Evolutionary conservation across 1,284 basidiomycete species (phyloP).

Genomic region (Coniferiporia weirii): DNA sequence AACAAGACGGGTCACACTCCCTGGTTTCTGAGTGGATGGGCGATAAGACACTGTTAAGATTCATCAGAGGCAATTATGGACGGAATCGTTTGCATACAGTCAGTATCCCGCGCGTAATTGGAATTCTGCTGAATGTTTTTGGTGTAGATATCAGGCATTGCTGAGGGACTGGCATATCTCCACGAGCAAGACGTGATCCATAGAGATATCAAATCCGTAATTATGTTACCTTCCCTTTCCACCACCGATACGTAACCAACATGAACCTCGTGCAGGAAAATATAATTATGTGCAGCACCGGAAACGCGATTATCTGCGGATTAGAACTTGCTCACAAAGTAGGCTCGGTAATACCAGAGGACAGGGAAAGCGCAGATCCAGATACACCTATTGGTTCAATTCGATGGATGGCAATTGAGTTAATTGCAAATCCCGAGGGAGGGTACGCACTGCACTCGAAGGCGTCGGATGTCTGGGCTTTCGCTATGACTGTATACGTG

Average conservation of each 20-base stretch:
- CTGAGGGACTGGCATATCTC: constrained; percentile 7
- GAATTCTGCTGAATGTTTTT: not conserved
- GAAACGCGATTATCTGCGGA: constrained; percentile 1
- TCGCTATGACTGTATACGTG: constrained; percentile 12
- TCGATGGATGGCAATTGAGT: constrained; percentile 1
- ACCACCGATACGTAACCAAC: too few relatives aligned
- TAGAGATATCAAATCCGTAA: constrained; percentile 1
- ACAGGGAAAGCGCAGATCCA: not conserved
- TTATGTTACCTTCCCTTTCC: not conserved
- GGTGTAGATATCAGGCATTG: constrained; percentile 1
- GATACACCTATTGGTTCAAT: not conserved
- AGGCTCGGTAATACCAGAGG: not conserved
- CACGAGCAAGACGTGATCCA: constrained; percentile 1
- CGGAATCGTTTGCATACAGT: not conserved
- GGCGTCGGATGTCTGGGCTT: constrained; percentile 12
- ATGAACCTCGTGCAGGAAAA: constrained; percentile 3
- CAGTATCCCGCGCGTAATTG: not conserved
- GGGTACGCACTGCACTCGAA: not conserved
- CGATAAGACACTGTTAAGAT: not conserved
- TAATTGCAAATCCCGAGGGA: not conserved
- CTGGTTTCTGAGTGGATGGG: constrained; percentile 13
- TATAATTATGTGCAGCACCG: not conserved
- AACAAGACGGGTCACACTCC: not conserved
- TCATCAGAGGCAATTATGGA: not conserved
- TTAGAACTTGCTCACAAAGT: not conserved